phyloP scores from a whole-genome alignment of 108 stramenopile species.

The Conticribra weissflogii region DNA sequence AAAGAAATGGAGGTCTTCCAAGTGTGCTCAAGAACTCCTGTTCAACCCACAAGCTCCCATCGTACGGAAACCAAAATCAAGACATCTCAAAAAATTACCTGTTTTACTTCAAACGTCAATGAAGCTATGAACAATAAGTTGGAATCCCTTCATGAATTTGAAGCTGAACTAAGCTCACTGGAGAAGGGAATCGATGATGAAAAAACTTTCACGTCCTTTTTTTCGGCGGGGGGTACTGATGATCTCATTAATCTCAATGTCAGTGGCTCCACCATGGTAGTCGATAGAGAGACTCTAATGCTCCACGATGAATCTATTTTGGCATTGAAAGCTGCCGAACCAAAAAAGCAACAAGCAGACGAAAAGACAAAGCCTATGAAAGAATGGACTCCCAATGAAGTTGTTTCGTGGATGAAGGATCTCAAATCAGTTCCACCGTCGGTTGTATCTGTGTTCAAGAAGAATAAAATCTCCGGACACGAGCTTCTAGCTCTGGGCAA shows the following conservation, averaged over 20 bases:
- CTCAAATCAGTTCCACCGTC: not conserved
- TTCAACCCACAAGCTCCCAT: not conserved
- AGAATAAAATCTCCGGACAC: not conserved
- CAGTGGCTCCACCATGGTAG: constrained; percentile 43
- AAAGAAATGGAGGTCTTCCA: constrained; percentile 30
- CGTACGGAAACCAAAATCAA: not conserved
- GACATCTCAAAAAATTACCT: constrained; percentile 9
- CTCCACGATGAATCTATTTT: constrained; percentile 32
- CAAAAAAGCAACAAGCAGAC: too few species aligned
- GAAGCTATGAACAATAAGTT: constrained; percentile 22
- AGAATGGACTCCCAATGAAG: too few species aligned
- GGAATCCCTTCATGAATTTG: constrained; percentile 8
- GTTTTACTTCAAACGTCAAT: constrained; percentile 31
- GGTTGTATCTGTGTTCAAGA: not conserved
- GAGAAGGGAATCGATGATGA: constrained; percentile 39
- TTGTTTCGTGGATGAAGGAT: too few species aligned
- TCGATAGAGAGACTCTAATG: constrained; percentile 27
- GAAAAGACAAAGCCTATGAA: too few species aligned
- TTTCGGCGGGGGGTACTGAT: constrained; percentile 18
- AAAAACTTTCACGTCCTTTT: constrained; percentile 14
- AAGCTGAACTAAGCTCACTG: constrained; percentile 12
- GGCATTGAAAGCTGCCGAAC: too few species aligned
- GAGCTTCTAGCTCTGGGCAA: not conserved
- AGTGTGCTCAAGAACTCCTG: not conserved
- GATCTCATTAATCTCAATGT: constrained; percentile 44